A percentile compares a stretch with the other conserved stretches of the same genome.
phyloP scores from a whole-genome alignment of 177 flowering plant genomes.

The Vitis hybrid region DNA sequence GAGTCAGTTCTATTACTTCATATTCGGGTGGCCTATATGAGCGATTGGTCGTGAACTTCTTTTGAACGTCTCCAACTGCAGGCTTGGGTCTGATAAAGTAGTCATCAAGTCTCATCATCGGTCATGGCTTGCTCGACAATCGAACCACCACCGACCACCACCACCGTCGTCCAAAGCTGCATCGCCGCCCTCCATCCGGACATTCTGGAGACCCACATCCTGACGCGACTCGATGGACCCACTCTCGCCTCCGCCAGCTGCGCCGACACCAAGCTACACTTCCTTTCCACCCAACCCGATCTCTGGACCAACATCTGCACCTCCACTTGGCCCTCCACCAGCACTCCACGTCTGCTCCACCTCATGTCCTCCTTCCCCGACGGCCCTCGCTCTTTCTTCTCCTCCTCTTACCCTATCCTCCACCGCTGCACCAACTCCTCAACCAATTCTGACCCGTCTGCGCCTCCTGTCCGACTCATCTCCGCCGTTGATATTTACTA shows the following conservation, averaged over 20 bases:
- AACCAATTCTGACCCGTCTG: constrained; percentile 9
- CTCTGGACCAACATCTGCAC: constrained; percentile 39
- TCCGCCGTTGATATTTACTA: constrained; percentile 58
- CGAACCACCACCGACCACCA: background rate
- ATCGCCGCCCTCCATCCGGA: constrained; percentile 32
- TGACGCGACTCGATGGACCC: constrained; percentile 41
- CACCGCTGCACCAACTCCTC: constrained; percentile 1
- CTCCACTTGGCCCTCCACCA: constrained; percentile 44
- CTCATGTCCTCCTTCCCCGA: constrained; percentile 36
- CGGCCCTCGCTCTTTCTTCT: constrained; percentile 42
- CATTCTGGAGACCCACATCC: constrained; percentile 30
- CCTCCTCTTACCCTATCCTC: constrained; percentile 29
- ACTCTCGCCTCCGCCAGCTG: constrained; percentile 36
- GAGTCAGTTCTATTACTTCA: too few species aligned
- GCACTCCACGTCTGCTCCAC: constrained; percentile 22
- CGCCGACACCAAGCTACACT: constrained; percentile 30
- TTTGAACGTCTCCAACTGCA: background rate
- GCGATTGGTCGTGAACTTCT: background rate
- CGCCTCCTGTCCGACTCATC: constrained; percentile 26
- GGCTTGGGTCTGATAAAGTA: too few species aligned
- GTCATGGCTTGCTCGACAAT: background rate
- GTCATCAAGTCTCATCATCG: too few species aligned
- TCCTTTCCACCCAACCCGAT: constrained; percentile 18
- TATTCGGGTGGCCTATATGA: too few species aligned
- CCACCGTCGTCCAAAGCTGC: too few species aligned